Percentiles rank a stretch among this genome's conserved stretches.
Evolutionary conservation across 192 early-diverging fungal genomes (phyloP).

Genomic region (Backusella australiensis): DNA sequence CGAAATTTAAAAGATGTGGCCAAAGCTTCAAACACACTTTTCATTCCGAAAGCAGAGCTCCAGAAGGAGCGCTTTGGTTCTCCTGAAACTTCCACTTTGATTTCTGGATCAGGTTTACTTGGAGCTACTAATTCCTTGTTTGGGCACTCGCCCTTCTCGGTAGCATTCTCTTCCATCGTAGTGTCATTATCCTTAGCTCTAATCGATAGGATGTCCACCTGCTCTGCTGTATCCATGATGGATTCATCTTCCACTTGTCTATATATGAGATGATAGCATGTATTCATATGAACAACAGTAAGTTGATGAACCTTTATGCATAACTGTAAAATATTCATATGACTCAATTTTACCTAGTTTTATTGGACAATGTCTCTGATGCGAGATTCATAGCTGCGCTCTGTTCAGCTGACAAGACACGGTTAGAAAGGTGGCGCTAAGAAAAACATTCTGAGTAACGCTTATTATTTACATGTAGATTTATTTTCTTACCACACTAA

Average conservation of each 20-base stretch:
- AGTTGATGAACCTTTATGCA: not conserved
- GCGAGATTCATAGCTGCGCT: not conserved
- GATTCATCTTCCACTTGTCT: not conserved
- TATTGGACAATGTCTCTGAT: not conserved
- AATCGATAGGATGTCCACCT: not conserved
- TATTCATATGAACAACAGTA: not conserved
- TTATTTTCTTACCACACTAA: not conserved
- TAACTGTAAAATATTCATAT: not conserved
- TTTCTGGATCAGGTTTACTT: not conserved
- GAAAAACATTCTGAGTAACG: not conserved
- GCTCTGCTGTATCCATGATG: not conserved
- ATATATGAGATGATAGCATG: not conserved
- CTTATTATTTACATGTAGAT: not conserved
- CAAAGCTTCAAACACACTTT: not conserved
- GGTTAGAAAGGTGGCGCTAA: not conserved
- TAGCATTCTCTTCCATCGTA: not conserved
- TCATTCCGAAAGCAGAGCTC: not conserved
- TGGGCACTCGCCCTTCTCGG: not conserved
- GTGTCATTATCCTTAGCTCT: not conserved
- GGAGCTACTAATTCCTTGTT: not conserved
- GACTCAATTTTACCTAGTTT: not conserved
- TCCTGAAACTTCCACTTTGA: not conserved
- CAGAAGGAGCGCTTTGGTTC: not conserved
- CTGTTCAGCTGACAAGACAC: slow-evolving; percentile 5
- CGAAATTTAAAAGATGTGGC: not conserved